These are phyloP conservation scores for Ramaria sp. DNA, from an alignment of 768 basidiomycete species.

Conservation along the genomic window DNA sequence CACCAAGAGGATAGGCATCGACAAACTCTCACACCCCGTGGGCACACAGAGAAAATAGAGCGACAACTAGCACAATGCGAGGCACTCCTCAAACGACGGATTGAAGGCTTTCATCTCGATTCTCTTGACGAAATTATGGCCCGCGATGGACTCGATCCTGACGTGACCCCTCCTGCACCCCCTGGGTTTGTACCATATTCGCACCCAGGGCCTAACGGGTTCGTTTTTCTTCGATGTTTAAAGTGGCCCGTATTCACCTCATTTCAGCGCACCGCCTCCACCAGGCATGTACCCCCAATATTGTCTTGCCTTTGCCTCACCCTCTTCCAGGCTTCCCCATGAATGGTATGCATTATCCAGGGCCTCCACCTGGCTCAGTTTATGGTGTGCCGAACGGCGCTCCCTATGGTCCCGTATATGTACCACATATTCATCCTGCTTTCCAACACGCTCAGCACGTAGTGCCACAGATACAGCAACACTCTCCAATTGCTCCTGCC, in stretches of 20 bases:
- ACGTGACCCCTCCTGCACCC: constrained; percentile 3
- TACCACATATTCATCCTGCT: constrained; percentile 48
- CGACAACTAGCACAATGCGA: constrained; percentile 69
- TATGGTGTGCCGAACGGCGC: constrained; percentile 7
- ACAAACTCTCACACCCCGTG: constrained; percentile 76
- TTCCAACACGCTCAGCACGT: constrained; percentile 36
- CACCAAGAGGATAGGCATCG: constrained; percentile 84
- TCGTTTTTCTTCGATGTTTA: constrained; percentile 24
- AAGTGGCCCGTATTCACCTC: constrained; percentile 15
- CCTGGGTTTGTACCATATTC: constrained; percentile 9
- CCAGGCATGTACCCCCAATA: constrained; percentile 17
- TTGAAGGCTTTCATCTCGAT: constrained; percentile 56
- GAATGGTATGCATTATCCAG: constrained; percentile 1
- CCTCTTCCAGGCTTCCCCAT: constrained; percentile 18
- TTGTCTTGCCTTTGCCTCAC: constrained; percentile 22
- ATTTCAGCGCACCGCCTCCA: constrained; percentile 16
- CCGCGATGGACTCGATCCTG: constrained; percentile 52
- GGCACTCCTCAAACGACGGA: constrained; percentile 63
- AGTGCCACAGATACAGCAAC: constrained; percentile 24
- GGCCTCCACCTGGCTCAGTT: constrained; percentile 3
- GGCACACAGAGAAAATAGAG: constrained; percentile 76
- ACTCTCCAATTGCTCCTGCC: constrained; percentile 13
- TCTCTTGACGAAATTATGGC: constrained; percentile 53
- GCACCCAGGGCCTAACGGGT: constrained; percentile 19
- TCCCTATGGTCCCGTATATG: constrained; percentile 26